Base-by-base conservation (phyloP, 371 early-diverging fungal species). In the Batkoa obscura region DNA sequence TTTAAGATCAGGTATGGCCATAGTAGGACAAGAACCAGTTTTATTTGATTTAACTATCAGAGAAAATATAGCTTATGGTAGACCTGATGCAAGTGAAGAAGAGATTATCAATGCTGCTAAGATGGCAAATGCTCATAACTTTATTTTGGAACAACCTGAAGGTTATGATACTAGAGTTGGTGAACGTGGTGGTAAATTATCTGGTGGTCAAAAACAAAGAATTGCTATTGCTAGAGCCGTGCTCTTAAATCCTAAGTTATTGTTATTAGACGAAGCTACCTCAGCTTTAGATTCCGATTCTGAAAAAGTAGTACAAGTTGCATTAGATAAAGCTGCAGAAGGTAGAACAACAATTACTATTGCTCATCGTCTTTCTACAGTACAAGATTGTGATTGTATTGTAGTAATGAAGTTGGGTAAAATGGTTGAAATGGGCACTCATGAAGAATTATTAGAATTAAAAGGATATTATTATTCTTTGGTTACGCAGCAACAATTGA, bases 201-300 rank as follows among this genome's bases (percentile, higher is more conserved):
- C 76, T 57, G 84, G 84, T 52, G 86, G 86, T 34, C 76, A 76
- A 64, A 78, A 78, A 59, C 84, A 84, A 62, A 74, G 83, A 61
- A 71, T 84, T 66, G 70, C 77, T 31, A 72, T 83, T 58, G 78
- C 83, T 17, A 71, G 86, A 57, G 80, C 80, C 0, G 47, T 79
- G 33, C 77, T 96, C 62, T 80, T 83, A 54, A 79, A 90, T 57
- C 91, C 91, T 30, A 74, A 70, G 55, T 76, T 96, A 3, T 66
- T 96, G 42, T 66, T 98, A 15, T 66, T 98, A 34, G 99, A 99
- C 61, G 99, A 99, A 64, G 94, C 98, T 0, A 98, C 99, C 0
- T 84, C 88, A 1, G 93, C 94, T 0, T 62, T 95, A 43, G 94
- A 95, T 66, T 79, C 84, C 30, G 81, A 87, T 61, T 80, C 84